Conservation (phyloP, 2,329 filamentous ascomycete genomes). For the Ophiocordyceps camponoti-saundersi region DNA sequence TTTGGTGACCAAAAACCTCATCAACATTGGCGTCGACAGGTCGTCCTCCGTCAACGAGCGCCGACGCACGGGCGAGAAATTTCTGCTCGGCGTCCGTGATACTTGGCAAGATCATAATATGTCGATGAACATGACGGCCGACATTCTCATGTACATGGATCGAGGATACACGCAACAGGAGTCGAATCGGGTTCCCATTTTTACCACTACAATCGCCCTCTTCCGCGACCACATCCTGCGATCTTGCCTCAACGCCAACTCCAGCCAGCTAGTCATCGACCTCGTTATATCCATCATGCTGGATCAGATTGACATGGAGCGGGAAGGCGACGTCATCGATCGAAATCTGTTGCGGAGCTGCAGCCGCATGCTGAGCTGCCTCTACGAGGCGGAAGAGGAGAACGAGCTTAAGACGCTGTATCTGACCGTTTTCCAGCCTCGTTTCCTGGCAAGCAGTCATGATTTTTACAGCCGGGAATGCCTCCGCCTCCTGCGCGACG, state of each 20-base stretch:
- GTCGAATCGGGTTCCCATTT: conserved; percentile 56
- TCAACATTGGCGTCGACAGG: conserved; percentile 40
- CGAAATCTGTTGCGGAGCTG: conserved; percentile 67
- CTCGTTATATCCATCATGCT: conserved; percentile 70
- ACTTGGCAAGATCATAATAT: conserved; percentile 82
- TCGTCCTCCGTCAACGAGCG: conserved; percentile 58
- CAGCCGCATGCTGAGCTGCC: conserved; percentile 72
- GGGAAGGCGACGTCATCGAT: conserved; percentile 79
- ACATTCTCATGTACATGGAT: conserved; percentile 96
- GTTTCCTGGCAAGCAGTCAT: conserved; percentile 54
- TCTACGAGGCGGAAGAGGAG: conserved; percentile 71
- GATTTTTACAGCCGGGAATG: conserved; percentile 66
- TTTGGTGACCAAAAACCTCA: conserved; percentile 53
- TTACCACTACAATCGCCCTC: conserved; percentile 66
- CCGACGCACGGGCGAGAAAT: conserved; percentile 64
- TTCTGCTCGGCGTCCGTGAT: conserved; percentile 57
- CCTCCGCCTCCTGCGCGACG: conserved; percentile 53
- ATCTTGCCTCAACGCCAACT: conserved; percentile 29
- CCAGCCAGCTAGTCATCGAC: conserved; percentile 42
- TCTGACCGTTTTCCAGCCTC: conserved; percentile 62
- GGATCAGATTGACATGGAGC: conserved; percentile 83
- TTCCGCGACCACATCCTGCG: conserved; percentile 77
- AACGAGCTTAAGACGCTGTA: conserved; percentile 70
- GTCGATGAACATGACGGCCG: conserved; percentile 91
- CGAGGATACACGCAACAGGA: conserved; percentile 59